A percentile compares a stretch with the other conserved stretches of the same genome.
Conservation (phyloP, 768 basidiomycete genomes). For the Mrakia gelida region DNA sequence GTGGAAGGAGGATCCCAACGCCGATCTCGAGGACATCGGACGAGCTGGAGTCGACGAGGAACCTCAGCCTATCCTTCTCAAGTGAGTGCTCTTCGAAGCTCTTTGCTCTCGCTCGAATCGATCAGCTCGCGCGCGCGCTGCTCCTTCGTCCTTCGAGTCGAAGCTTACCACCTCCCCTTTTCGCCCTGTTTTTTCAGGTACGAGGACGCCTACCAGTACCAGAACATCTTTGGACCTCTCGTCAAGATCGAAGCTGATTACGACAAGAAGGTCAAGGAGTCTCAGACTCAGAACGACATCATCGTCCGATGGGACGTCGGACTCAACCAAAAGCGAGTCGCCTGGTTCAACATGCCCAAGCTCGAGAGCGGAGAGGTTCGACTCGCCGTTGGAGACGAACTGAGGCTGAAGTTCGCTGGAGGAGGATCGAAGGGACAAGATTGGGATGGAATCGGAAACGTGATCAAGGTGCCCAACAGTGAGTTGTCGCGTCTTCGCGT, state of each 20-base stretch:
- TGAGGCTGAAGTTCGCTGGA: slow-evolving; percentile 81
- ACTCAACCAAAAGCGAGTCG: slow-evolving; percentile 97
- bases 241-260: slow-evolving; percentile 99
- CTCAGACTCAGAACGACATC: slow-evolving; percentile 96
- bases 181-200: slow-evolving; percentile 50
- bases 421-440: slow-evolving; percentile 64
- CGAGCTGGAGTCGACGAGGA: slow-evolving; percentile 98
- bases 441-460: slow-evolving; percentile 98
- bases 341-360: slow-evolving; percentile 95
- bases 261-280: slow-evolving; percentile 94
- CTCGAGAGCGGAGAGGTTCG: slow-evolving; percentile 96
- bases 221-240: slow-evolving; percentile 97
- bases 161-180: not conserved
- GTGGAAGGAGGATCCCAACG: slow-evolving; percentile 93
- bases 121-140: not conserved
- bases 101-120: not conserved
- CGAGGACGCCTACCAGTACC: slow-evolving; percentile 99
- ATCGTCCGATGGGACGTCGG: slow-evolving; percentile 96
- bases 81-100: slow-evolving; percentile 41
- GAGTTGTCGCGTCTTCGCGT: slow-evolving; percentile 41
- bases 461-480: slow-evolving; percentile 99
- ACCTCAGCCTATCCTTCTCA: slow-evolving; percentile 80
- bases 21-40: slow-evolving; percentile 92
- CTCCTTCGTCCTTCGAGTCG: not conserved
- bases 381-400: slow-evolving; percentile 91